Base-by-base conservation (phyloP, 306 rosid genomes). In the Dryas drummondii region DNA sequence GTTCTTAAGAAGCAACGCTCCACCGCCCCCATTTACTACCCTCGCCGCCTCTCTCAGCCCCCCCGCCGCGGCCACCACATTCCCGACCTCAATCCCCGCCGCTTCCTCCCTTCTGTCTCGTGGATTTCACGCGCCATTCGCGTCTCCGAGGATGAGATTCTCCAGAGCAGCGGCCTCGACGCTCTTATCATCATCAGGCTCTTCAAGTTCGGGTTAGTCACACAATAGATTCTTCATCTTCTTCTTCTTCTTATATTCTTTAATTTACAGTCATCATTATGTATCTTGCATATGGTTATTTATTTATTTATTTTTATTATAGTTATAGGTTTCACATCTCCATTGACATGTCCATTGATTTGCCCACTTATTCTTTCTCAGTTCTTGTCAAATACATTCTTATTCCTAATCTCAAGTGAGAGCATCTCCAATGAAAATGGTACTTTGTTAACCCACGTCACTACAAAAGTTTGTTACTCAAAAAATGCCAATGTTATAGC, bases 101-200 rank as follows among this genome's bases (percentile, higher is more conserved):
- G 93, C 15, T 84, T 86, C 74, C 78, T 88, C 64, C 97, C 97
- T 46, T 88, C 97, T 0, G 62, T 84, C 42, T 76, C 89, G 2
- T 91, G 98, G 98, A 86, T 91, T 77, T 61, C 86, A 56, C 79
- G 84, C 37, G 86, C 97, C 44, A 79, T 78, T 6, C 84, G 74
- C 26, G 84, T 88, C 53, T 81, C 93, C 0, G 96, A 91, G 77
- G 85, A 83, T n/a, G 79, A 94, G 46, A 86, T 94, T 44, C 66
- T 94, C 16, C 59, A 80, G 13, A 59, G 80, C 41, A 73, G 81
- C 58, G 98, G 96, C 70, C 97, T 94, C 32, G 98, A 90, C 48
- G 93, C 97, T 68, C 89, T 94, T 13, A 86, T 88, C 68, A 65
- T 90, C 82, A 82, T 94, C 66, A 84, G 91, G 53, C 96, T 94